Percentiles rank a stretch among this genome's conserved stretches.
phyloP scores from a whole-genome alignment of 116 monocot genomes.

The Dioscorea cayenensis region DNA sequence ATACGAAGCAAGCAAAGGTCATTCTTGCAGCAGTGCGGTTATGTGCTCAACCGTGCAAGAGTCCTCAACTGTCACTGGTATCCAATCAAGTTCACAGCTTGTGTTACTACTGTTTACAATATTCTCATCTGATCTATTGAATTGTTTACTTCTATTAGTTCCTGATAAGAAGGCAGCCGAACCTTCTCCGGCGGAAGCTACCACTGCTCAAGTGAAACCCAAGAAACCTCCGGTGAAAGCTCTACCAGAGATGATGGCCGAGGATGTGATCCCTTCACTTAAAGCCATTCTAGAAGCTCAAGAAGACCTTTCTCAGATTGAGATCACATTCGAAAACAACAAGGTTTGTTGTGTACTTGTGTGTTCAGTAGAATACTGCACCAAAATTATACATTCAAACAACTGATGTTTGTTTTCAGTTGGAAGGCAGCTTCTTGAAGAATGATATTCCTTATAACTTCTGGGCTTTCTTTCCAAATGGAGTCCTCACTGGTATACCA shows the following conservation, averaged over 20 bases:
- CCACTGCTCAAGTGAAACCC: constrained; percentile 26
- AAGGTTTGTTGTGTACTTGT: constrained; percentile 18
- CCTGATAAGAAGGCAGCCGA: constrained; percentile 21
- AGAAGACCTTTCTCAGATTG: constrained; percentile 52
- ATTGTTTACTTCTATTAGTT: constrained; percentile 1
- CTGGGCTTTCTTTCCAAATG: constrained; percentile 87
- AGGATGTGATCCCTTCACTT: constrained; percentile 75
- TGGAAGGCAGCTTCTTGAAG: constrained; percentile 81
- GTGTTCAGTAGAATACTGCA: not conserved
- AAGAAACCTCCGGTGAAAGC: constrained; percentile 47
- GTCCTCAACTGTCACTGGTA: constrained; percentile 37
- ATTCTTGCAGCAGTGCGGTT: not conserved
- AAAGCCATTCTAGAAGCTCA: constrained; percentile 51
- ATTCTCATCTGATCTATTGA: not conserved
- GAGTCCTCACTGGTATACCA: constrained; percentile 54
- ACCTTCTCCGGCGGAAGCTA: constrained; percentile 3
- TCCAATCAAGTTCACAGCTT: not conserved
- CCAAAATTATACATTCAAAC: not conserved
- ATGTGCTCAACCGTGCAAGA: constrained; percentile 37
- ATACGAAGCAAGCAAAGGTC: constrained; percentile 3
- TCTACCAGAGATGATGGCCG: constrained; percentile 65
- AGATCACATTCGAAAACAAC: constrained; percentile 65
- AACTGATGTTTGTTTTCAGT: constrained; percentile 21
- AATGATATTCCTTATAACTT: constrained; percentile 53
- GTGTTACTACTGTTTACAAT: not conserved